Evolutionary conservation across 495 filamentous ascomycete species (phyloP).

Genomic region (Penicillium flavigenum): DNA sequence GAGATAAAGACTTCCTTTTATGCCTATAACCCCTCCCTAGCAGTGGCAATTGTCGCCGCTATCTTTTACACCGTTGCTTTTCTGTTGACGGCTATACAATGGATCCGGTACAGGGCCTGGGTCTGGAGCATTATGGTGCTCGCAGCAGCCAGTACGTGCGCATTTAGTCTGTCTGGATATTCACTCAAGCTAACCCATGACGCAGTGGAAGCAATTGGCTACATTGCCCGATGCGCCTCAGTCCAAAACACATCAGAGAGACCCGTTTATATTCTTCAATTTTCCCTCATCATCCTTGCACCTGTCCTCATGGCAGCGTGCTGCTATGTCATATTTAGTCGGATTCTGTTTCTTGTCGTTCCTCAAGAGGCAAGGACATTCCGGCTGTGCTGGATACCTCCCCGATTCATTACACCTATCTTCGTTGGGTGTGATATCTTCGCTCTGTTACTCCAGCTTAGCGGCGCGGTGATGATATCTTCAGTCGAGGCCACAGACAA

Average conservation of each 20-base stretch:
- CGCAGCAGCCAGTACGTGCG: conserved; percentile 42
- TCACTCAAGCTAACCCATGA: conserved; percentile 5
- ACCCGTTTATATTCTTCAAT: conserved; percentile 36
- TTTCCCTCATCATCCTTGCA: conserved; percentile 39
- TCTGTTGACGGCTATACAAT: conserved; percentile 39
- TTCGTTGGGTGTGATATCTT: conserved; percentile 38
- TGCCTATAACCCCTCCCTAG: conserved; percentile 50
- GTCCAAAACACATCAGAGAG: conserved; percentile 30
- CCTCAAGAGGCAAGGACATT: conserved; percentile 39
- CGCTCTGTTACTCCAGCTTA: conserved; percentile 30
- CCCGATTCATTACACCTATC: conserved; percentile 37
- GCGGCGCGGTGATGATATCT: conserved; percentile 39
- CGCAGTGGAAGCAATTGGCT: conserved; percentile 49
- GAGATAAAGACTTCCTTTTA: conserved; percentile 27
- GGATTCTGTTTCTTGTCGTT: conserved; percentile 48
- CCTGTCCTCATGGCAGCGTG: conserved; percentile 53
- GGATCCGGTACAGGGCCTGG: conserved; percentile 42
- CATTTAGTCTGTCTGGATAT: not conserved
- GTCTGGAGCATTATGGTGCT: conserved; percentile 49
- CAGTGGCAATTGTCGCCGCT: conserved; percentile 48
- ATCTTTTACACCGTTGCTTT: conserved; percentile 47
- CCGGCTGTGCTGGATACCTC: conserved; percentile 46
- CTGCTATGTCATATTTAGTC: conserved; percentile 55
- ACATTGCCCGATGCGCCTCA: conserved; percentile 40
- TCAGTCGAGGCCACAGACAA: conserved; percentile 25